Conservation (phyloP, 1,284 basidiomycete species). For the Cutaneotrichosporon spelunceum region DNA sequence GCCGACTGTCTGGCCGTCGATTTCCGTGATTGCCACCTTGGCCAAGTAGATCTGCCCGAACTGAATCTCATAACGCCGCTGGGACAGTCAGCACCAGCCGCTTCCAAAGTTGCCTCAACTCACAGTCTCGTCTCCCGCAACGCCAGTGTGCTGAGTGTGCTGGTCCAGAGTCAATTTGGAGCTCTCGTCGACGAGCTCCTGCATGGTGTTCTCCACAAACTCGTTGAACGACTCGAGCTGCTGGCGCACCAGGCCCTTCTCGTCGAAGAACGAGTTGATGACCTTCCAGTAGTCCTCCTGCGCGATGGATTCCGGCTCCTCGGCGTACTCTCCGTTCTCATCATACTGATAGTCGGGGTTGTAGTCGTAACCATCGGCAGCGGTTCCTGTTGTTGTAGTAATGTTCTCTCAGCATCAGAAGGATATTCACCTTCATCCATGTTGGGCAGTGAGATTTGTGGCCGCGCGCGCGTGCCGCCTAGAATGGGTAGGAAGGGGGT, state of each 20-base stretch:
- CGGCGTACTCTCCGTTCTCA: slow-evolving; percentile 38
- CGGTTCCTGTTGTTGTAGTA: slow-evolving; percentile 32
- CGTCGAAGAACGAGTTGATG: slow-evolving; percentile 93
- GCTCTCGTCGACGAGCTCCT: slow-evolving; percentile 97
- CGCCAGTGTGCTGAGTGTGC: slow-evolving; percentile 88
- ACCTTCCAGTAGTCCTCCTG: slow-evolving; percentile 95
- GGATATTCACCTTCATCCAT: slow-evolving; percentile 49
- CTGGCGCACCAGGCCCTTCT: slow-evolving; percentile 95
- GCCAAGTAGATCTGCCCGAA: slow-evolving; percentile 98
- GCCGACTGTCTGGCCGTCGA: slow-evolving; percentile 87
- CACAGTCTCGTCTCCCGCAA: slow-evolving; percentile 65
- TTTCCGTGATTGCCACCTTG: slow-evolving; percentile 88
- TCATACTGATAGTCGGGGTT: slow-evolving; percentile 38
- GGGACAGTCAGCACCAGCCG: slow-evolving; percentile 44
- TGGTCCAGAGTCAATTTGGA: slow-evolving; percentile 92
- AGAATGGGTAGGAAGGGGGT: not conserved
- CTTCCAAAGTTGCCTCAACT: slow-evolving; percentile 27
- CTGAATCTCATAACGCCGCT: slow-evolving; percentile 92
- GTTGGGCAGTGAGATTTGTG: slow-evolving; percentile 13
- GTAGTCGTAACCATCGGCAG: slow-evolving; percentile 35
- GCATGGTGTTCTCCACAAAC: slow-evolving; percentile 99
- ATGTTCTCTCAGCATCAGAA: slow-evolving; percentile 16
- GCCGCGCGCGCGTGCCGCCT: not conserved
- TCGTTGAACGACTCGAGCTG: slow-evolving; percentile 99
- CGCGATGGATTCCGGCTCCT: slow-evolving; percentile 66